Base-by-base conservation (phyloP, 2,329 filamentous ascomycete species). In the Zopfia rhizophila region DNA sequence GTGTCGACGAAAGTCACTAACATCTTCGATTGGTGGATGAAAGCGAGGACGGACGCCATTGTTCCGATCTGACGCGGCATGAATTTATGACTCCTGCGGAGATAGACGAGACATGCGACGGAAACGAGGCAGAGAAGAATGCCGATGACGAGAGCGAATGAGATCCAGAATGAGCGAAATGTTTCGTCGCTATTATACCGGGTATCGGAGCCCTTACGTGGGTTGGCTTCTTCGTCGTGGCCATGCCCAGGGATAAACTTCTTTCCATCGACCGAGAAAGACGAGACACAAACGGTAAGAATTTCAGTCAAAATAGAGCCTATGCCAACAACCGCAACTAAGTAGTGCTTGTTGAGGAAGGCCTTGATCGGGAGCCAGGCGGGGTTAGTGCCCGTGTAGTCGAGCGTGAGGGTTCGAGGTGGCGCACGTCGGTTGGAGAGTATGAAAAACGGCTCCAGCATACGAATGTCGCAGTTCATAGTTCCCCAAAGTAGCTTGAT, bases 1-100 rank as follows among this genome's bases (percentile, higher is more conserved):
- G 87, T 90, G 29, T 82, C 84, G 11, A 90, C 85, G 68, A 92
- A 92, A 61, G 84, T 83, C 52, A 85, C 85, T 32, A 92, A 74
- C 89, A 92, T 91, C 72, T 88, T 89, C 68, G 82, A 87, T 72
- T 91, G 88, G 69, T 92, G 86, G 48, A 92, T 88, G 62, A 88
- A 92, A 0, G 87, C 88, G 41, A 93, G 77, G 40, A 91, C 83
- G 30, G 83, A 86, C 2, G 88, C 85, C 57, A 93, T 91, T 14
- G 88, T 91, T 58, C 86, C 90, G 3, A 89, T 88, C 74, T 91
- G 87, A 4, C 89, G 82, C 1, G 89, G 89, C 44, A 92, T 75
- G 68, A 92, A 91, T 2, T 88, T 82, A 43, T 85, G 82, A 0
- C 85, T 79, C 11, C 89, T 82, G 1, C 82, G 80, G 13, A 76